Evolutionary conservation across 2,329 filamentous ascomycete species (phyloP).

Genomic region (Myotisia sp.): DNA sequence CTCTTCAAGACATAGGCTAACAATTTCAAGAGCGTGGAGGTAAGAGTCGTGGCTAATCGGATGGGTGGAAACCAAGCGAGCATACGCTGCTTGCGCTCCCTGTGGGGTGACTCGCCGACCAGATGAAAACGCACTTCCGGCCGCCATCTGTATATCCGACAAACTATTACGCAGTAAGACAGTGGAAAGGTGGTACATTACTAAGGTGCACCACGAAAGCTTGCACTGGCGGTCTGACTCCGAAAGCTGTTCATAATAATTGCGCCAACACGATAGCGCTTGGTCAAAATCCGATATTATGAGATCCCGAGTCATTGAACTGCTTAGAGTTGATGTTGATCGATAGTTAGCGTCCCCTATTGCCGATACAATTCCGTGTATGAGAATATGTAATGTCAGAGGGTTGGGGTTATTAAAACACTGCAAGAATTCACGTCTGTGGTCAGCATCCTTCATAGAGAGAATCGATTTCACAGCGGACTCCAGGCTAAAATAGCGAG

Average conservation of each 20-base stretch:
- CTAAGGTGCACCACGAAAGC: conserved; percentile 11
- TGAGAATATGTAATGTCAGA: conserved; percentile 13
- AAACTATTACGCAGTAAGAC: conserved; percentile 13
- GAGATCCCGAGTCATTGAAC: conserved; percentile 6
- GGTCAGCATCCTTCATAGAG: conserved; percentile 11
- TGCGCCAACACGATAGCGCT: conserved; percentile 11
- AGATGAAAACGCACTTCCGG: conserved; percentile 14
- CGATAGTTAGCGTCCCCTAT: conserved; percentile 15
- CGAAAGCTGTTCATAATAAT: conserved; percentile 11
- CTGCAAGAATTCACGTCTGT: conserved; percentile 10
- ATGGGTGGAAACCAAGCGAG: conserved; percentile 10
- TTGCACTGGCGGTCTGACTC: conserved; percentile 9
- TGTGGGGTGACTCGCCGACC: conserved; percentile 14
- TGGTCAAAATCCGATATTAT: conserved; percentile 13
- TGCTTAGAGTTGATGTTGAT: conserved; percentile 10
- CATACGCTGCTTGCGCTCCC: conserved; percentile 14
- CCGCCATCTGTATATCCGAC: conserved; percentile 15
- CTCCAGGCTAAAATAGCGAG: conserved; percentile 12
- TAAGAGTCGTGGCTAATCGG: conserved; percentile 14
- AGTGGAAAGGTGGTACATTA: conserved; percentile 14
- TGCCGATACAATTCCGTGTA: conserved; percentile 14
- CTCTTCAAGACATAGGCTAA: conserved; percentile 12
- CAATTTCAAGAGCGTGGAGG: conserved; percentile 12
- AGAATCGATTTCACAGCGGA: conserved; percentile 13
- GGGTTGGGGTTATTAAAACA: conserved; percentile 11